Conservation (phyloP, 768 basidiomycete genomes). For the Podaxis sp. region DNA sequence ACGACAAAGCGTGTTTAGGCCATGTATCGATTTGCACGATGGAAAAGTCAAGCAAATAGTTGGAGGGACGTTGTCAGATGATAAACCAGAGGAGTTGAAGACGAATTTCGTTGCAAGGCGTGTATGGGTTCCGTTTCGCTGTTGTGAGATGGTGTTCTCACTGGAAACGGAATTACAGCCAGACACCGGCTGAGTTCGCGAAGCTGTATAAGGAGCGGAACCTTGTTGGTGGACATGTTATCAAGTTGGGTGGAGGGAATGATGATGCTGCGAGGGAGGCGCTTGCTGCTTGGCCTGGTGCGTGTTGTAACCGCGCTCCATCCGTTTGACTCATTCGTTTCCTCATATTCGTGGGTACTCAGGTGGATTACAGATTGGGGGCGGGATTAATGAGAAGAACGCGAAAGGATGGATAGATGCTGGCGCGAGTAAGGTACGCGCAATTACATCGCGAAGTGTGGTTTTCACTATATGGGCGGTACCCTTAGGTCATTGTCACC, state of each 20-base stretch:
- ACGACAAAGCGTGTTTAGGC: constrained; percentile 62
- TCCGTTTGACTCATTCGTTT: background rate
- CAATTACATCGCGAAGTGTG: background rate
- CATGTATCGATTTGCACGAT: constrained; percentile 95
- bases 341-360: constrained; percentile 1
- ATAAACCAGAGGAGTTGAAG: constrained; percentile 54
- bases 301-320: constrained; percentile 12
- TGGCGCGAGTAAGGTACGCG: constrained; percentile 81
- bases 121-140: constrained; percentile 22
- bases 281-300: constrained; percentile 80
- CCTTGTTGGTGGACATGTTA: constrained; percentile 89
- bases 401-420: constrained; percentile 81
- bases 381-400: constrained; percentile 83
- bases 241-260: constrained; percentile 91
- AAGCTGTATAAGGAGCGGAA: constrained; percentile 66
- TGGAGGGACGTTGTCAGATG: constrained; percentile 85
- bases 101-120: constrained; percentile 93
- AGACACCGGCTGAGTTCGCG: constrained; percentile 79
- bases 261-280: constrained; percentile 87
- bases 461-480: background rate
- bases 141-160: constrained; percentile 8
- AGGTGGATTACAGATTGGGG: constrained; percentile 89
- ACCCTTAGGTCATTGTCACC: constrained; percentile 90
- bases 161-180: constrained; percentile 36
- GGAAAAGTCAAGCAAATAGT: constrained; percentile 99